These are phyloP conservation scores for Calonectria leucothoes DNA, from an alignment of 2,329 filamentous ascomycete species.

Conservation along the genomic window DNA sequence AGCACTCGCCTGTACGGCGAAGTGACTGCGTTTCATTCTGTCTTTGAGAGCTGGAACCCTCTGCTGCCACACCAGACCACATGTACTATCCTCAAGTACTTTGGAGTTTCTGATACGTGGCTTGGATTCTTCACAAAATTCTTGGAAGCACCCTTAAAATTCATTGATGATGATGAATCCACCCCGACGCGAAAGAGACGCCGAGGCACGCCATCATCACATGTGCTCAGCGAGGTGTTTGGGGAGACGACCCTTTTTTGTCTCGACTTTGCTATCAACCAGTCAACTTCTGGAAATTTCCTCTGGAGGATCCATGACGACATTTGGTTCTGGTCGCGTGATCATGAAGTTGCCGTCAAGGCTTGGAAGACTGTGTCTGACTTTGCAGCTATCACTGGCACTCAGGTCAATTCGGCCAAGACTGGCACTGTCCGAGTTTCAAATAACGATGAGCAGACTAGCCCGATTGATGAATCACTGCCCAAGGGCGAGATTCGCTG, in stretches of 20 bases:
- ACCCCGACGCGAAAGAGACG: slow-evolving; percentile 57
- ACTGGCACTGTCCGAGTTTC: slow-evolving; percentile 60
- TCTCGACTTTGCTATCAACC: slow-evolving; percentile 73
- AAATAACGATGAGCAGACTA: slow-evolving; percentile 19
- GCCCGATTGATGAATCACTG: slow-evolving; percentile 48
- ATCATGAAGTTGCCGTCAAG: slow-evolving; percentile 62
- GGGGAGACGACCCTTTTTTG: slow-evolving; percentile 72
- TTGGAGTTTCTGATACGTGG: slow-evolving; percentile 68
- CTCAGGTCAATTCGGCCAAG: slow-evolving; percentile 65
- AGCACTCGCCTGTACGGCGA: slow-evolving; percentile 58
- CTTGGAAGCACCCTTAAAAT: slow-evolving; percentile 69
- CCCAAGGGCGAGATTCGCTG: slow-evolving; percentile 63
- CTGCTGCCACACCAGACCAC: slow-evolving; percentile 67
- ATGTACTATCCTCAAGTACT: slow-evolving; percentile 65
- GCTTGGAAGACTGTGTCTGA: slow-evolving; percentile 69
- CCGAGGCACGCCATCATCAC: slow-evolving; percentile 70
- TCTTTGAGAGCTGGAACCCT: slow-evolving; percentile 58
- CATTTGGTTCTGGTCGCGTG: slow-evolving; percentile 73
- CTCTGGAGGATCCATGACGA: slow-evolving; percentile 74
- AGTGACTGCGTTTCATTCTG: slow-evolving; percentile 57
- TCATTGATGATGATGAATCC: slow-evolving; percentile 63
- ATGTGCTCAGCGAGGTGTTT: slow-evolving; percentile 69
- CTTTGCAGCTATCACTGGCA: slow-evolving; percentile 67
- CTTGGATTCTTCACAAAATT: slow-evolving; percentile 69
- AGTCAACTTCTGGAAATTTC: slow-evolving; percentile 62